Base-by-base conservation (phyloP, 805 yeast species). In the Kluyveromyces starmeri region DNA sequence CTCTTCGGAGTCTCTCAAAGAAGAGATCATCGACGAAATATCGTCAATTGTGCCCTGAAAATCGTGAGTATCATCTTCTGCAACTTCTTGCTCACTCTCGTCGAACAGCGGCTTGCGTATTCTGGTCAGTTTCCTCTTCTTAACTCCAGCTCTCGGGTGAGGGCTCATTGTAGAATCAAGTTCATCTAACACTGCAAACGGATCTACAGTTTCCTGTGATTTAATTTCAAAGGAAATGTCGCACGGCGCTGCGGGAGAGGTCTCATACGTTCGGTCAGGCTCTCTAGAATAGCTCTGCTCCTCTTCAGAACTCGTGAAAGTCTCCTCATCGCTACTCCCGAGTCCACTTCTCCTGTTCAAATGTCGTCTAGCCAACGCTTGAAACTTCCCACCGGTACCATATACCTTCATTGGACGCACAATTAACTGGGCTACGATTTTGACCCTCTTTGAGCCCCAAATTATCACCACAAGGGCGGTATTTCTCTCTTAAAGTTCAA, bases 101-200 rank as follows among this genome's bases (percentile, higher is more conserved):
- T 25, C 29, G 5, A 25, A 20, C 11, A 10, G 27, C 4, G 4
- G 26, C 10, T 22, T 38, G 25, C 7, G 32, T 14, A 13, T 24
- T 14, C 8, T 27, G 12, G 37, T 41, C n/a, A 38, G 42, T 25
- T 32, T 39, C 21, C 46, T 51, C 30, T 38, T 49, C 26, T 46
- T 45, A 12, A 6, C 13, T 10, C 7, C 13, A 23, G 26, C 11
- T 23, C 11, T 10, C n/a, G n/a, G n/a, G n/a, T n/a, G n/a, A 12
- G 26, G 13, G 24, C 30, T 40, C 15, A 38, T 46, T 2, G 23
- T 35, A 10, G 27, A 31, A n/a, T 40, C 36, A 14, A 35, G 28
- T 14, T 39, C 39, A 28, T 48, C 47, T n/a, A 53, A 24, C 28
- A 54, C 42, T 20, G 48, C 51, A 33, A 51, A 51, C 2, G 47